phyloP scores from a whole-genome alignment of 2,329 filamentous ascomycete species.

The Dendryphion nanum region DNA sequence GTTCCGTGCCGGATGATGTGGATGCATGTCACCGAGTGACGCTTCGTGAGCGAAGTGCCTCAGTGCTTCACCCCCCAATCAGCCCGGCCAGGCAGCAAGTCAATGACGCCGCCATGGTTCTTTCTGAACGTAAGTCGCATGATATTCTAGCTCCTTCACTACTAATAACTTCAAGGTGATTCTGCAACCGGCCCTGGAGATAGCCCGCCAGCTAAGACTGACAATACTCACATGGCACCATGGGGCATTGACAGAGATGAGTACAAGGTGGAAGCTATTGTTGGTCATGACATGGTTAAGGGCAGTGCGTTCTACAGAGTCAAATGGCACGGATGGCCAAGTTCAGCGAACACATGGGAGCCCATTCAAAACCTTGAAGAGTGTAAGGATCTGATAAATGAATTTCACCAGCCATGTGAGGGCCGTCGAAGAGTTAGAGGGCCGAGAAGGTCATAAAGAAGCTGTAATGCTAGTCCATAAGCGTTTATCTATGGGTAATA shows the following conservation, averaged over 20 bases:
- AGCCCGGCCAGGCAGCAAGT: slow-evolving; percentile 2
- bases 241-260: slow-evolving; percentile 4
- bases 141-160: slow-evolving; percentile 5
- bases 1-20: slow-evolving; percentile 2
- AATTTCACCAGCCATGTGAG: too few species aligned
- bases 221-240: slow-evolving; percentile 4
- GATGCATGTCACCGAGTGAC: slow-evolving; percentile 4
- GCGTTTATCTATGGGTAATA: too few species aligned
- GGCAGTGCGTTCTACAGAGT: slow-evolving; percentile 2
- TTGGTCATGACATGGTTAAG: slow-evolving; percentile 3
- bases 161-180: slow-evolving; percentile 5
- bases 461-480: too few species aligned
- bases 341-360: too few species aligned
- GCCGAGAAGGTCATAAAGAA: too few species aligned
- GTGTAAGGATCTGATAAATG: too few species aligned
- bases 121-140: slow-evolving; percentile 3
- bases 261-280: slow-evolving; percentile 5
- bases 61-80: slow-evolving; percentile 2
- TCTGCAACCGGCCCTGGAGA: slow-evolving; percentile 4
- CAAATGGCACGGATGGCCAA: slow-evolving; percentile 2
- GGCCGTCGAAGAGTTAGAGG: too few species aligned
- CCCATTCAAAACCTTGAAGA: too few species aligned
- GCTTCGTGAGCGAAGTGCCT: slow-evolving; percentile 4
- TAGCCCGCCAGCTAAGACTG: slow-evolving; percentile 3
- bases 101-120: slow-evolving; percentile 3